Base-by-base conservation (phyloP, 352 stramenopile genomes). In the Sclerospora graminicola region DNA sequence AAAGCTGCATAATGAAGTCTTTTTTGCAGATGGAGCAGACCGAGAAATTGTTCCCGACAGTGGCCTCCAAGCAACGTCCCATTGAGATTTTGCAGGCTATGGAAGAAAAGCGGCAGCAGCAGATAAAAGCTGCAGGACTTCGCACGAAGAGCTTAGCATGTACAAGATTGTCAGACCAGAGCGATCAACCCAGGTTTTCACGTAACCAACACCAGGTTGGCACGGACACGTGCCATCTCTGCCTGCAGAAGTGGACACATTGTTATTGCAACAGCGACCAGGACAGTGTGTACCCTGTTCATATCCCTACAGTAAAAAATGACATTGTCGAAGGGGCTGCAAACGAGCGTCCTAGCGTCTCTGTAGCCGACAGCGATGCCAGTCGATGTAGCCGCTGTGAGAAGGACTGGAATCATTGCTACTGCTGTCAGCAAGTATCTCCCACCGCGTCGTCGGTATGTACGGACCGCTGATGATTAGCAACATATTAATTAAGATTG, bases 181-280 rank as follows among this genome's bases (percentile, higher is more conserved):
- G 58, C 31, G 59, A 66, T 20, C 48, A 68, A 29, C 41, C 58
- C 15, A 57, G 49, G 8, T 50, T 65, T 48, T 43, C 57, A 1
- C 64, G 60, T 18, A 60, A 51, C 21, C 48, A 77, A 6, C 60
- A 46, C 6, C 64, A 82, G 21, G 67, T 91, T 2, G 71, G 63
- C 14, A 65, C 75, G 0, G 73, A 91, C 46, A 87, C 74, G 19
- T 91, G 80, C 42, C 70, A 79, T 51, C 60, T 66, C 27, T 91
- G 80, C 45, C 38, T 84, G 34, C 73, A 88, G 39, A 89, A 89
- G 51, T 91, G 80, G 80, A 89, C 74, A n/a, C 60, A 89, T 48
- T 91, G 80, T 53, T 88, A 89, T 48, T 91, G 80, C 63, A 87
- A 87, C 46, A 82, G 78, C 36, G 74, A 91, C 38, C 72, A 88